These are phyloP conservation scores for Kokia cookei DNA, from an alignment of 441 rosid species.

Conservation along the genomic window DNA sequence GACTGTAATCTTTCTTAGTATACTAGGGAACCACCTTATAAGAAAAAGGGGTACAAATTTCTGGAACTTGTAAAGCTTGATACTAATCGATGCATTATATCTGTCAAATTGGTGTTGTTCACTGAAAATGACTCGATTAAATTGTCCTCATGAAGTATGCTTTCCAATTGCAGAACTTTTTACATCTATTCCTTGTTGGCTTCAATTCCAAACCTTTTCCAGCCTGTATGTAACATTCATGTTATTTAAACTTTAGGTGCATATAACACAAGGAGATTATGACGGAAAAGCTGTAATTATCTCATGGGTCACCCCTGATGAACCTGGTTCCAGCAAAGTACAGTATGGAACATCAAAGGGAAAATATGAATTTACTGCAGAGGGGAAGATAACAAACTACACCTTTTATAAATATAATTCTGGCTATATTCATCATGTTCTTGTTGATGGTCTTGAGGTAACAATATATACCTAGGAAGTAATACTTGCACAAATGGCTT, in stretches of 20 bases:
- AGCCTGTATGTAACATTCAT: constrained; percentile 2
- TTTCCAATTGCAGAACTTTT: background rate
- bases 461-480: constrained; percentile 7
- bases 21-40: background rate
- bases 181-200: background rate
- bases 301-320: constrained; percentile 89
- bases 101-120: background rate
- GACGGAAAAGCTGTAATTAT: constrained; percentile 82
- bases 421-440: constrained; percentile 85
- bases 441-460: constrained; percentile 82
- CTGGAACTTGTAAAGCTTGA: background rate
- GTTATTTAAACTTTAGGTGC: constrained; percentile 48
- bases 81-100: background rate
- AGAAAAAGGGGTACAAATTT: background rate
- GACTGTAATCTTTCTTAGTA: background rate
- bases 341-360: constrained; percentile 44
- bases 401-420: constrained; percentile 75
- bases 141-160: background rate
- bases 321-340: constrained; percentile 62
- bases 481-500: background rate
- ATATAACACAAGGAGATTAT: constrained; percentile 93
- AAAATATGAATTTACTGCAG: constrained; percentile 49
- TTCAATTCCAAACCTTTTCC: background rate
- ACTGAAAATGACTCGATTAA: background rate
- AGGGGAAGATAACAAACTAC: constrained; percentile 62